Percentiles rank a stretch among this genome's conserved stretches.
phyloP scores from a whole-genome alignment of 306 rosid species.

The Datisca glomerata region DNA sequence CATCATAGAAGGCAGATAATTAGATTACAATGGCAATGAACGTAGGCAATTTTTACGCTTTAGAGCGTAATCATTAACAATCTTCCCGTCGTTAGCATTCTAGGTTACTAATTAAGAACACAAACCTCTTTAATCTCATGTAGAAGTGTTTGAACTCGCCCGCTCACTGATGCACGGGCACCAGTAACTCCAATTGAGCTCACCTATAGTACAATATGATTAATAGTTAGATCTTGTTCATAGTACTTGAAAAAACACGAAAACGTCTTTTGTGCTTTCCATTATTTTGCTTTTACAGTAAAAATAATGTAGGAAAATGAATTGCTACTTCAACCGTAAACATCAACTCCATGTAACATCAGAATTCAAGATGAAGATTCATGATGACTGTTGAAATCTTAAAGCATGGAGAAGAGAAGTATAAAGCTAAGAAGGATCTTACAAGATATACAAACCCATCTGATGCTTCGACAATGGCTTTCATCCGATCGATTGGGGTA shows the following conservation, averaged over 20 bases:
- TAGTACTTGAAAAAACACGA: too few relatives aligned
- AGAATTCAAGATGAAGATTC: too few relatives aligned
- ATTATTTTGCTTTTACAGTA: too few relatives aligned
- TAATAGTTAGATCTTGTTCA: neutral
- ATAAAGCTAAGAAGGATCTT: conserved; percentile 18
- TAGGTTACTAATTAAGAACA: neutral
- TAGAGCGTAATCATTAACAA: too few relatives aligned
- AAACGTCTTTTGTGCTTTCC: too few relatives aligned
- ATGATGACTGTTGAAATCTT: too few relatives aligned
- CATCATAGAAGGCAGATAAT: too few relatives aligned
- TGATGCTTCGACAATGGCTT: conserved; percentile 67
- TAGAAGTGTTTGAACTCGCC: conserved; percentile 46
- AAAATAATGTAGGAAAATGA: too few relatives aligned
- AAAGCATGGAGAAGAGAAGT: too few relatives aligned
- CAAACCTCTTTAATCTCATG: conserved; percentile 70
- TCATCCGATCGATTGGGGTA: conserved; percentile 72
- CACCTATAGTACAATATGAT: conserved; percentile 34
- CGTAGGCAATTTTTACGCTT: conserved; percentile 5
- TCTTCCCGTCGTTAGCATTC: conserved; percentile 8
- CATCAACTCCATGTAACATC: too few relatives aligned
- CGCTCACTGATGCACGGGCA: conserved; percentile 70
- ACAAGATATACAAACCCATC: conserved; percentile 88
- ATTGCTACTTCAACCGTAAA: too few relatives aligned
- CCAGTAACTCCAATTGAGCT: conserved; percentile 89
- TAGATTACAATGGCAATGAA: too few relatives aligned